These are phyloP conservation scores for Chaetothyriales sp. DNA, from an alignment of 2,329 filamentous ascomycete genomes.

Conservation along the genomic window DNA sequence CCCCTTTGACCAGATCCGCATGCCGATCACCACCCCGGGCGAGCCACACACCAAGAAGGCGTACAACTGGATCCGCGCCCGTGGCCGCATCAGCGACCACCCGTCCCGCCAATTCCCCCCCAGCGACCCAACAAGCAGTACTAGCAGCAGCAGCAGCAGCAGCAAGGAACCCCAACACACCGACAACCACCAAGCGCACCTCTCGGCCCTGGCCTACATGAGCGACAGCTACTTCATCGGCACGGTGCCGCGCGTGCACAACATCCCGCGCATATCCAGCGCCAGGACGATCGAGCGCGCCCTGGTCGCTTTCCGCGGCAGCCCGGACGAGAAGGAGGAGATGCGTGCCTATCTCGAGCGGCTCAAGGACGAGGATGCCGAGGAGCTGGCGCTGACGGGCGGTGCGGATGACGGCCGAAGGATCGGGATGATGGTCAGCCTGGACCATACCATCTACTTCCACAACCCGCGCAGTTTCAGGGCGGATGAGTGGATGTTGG, in stretches of 20 bases:
- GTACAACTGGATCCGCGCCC: slow-evolving; percentile 36
- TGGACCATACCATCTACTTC: slow-evolving; percentile 39
- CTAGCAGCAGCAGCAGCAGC: slow-evolving; percentile 7
- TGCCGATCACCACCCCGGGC: slow-evolving; percentile 24
- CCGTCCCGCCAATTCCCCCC: slow-evolving; percentile 14
- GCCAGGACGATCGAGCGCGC: slow-evolving; percentile 29
- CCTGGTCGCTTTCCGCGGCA: slow-evolving; percentile 27
- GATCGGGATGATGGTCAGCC: slow-evolving; percentile 37
- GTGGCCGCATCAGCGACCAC: slow-evolving; percentile 18
- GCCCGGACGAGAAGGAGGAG: slow-evolving; percentile 28
- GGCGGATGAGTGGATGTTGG: slow-evolving; percentile 37
- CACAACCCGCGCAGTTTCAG: slow-evolving; percentile 34
- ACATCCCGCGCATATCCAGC: slow-evolving; percentile 57
- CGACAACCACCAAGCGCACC: slow-evolving; percentile 19
- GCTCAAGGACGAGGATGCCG: slow-evolving; percentile 28
- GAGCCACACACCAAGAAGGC: slow-evolving; percentile 52
- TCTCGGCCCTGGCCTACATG: slow-evolving; percentile 83
- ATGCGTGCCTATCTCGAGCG: slow-evolving; percentile 27
- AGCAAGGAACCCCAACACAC: slow-evolving; percentile 1
- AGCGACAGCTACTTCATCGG: slow-evolving; percentile 88
- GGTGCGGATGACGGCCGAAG: slow-evolving; percentile 5
- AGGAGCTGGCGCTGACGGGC: slow-evolving; percentile 23
- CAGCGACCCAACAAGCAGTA: slow-evolving; percentile 7
- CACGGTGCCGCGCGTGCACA: slow-evolving; percentile 67
- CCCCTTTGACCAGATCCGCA: slow-evolving; percentile 30